Evolutionary conservation across 495 filamentous ascomycete species (phyloP), one percentile per base, ranked within the genome.

Genomic region (Immersiella caudata): DNA sequence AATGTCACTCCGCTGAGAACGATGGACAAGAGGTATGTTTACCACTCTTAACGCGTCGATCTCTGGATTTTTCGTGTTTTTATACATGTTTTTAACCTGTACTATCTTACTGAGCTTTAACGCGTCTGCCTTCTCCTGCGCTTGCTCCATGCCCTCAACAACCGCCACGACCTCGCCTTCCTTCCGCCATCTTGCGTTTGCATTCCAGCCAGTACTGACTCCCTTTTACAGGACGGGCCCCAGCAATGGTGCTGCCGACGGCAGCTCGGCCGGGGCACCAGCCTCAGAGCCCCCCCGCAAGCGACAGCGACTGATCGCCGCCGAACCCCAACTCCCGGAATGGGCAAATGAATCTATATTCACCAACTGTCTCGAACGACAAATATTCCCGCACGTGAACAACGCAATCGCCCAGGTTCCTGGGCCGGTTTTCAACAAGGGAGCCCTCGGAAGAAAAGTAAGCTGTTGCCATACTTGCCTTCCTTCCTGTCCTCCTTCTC

Each of bases 1-100:
- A 14, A 12, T 2, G 11, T 12, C 40, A 24, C 25, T n/a, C 52
- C 20, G 52, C 52, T 3, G 12, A 8, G 16, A 1, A 55, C 1
- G 20, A 55, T 24, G 20, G 52, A 24, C 52, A 55, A 6, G 40
- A 55, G 52, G 52, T 55, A 55, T 22, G 52, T 55, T 26, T 26
- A 22, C 52, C 20, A 20, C 3, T 18, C 14, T 55, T 55, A 22
- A 55, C 52, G 52, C 52, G 52, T 55, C 52, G 20, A 55, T 24
- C 9, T 26, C 7, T 11, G 7, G 9, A 7, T 55, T 14, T 26
- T 55, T 55, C 25, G 20, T 55, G 52, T 24, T 26, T 20, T 22
- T 11, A 22, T 55, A 8, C 12, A 2, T 4, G 3, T 20, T 55
- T n/a, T n/a, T n/a, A 7, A 22, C 25, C 11, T 18, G 14, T 14